These are phyloP conservation scores for Barbarea vulgaris DNA, from an alignment of 345 rosid genomes.

Conservation along the genomic window DNA sequence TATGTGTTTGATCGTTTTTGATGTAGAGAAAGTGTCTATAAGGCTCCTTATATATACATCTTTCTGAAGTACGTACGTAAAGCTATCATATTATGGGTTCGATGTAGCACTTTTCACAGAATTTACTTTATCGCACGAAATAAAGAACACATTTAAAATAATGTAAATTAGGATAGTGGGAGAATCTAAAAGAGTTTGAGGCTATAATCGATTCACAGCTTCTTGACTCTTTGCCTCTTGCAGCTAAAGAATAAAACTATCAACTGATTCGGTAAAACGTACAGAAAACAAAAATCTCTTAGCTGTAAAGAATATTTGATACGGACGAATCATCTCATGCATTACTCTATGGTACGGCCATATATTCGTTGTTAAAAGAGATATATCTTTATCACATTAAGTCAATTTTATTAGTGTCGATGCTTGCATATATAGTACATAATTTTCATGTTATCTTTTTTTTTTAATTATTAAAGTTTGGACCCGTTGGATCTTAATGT, in stretches of 20 bases:
- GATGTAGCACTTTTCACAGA: not conserved
- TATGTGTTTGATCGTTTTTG: slow-evolving; percentile 1
- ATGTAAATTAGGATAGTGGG: not conserved
- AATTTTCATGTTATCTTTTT: not conserved
- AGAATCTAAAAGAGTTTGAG: not conserved
- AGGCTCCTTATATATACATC: slow-evolving; percentile 20
- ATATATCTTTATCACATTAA: not conserved
- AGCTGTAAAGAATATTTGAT: slow-evolving; percentile 34
- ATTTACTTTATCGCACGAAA: slow-evolving; percentile 4
- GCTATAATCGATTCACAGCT: not conserved
- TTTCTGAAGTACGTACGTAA: not conserved
- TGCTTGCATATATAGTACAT: not conserved
- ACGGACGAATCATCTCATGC: slow-evolving; percentile 18
- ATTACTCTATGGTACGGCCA: slow-evolving; percentile 39
- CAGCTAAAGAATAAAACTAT: slow-evolving; percentile 8
- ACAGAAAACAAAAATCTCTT: slow-evolving; percentile 5
- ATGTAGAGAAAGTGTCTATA: slow-evolving; percentile 9
- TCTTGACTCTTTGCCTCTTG: slow-evolving; percentile 23
- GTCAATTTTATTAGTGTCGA: not conserved
- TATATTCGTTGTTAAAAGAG: not conserved
- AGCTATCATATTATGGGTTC: slow-evolving; percentile 2
- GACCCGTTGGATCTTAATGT: not conserved
- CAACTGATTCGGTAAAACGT: not conserved
- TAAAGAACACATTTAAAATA: slow-evolving; percentile 8
- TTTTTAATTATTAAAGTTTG: not conserved